Base-by-base conservation (phyloP, 805 yeast genomes). In the Nakazawaea wickerhamii region DNA sequence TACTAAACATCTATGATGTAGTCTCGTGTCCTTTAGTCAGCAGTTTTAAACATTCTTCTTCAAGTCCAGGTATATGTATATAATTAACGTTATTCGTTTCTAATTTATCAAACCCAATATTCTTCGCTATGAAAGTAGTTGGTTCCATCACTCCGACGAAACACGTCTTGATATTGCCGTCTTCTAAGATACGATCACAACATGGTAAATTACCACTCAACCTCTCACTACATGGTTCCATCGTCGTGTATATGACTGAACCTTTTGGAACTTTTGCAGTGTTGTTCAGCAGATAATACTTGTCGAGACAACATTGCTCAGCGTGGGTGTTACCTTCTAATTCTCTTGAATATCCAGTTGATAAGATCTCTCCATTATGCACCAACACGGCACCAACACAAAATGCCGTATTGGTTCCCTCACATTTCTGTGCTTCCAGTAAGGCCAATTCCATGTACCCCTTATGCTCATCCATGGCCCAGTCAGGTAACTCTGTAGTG, bases 321-420 rank as follows among this genome's bases (percentile, higher is more conserved):
- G 99, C 99, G 59, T 91, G 99, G 0, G 99, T 91, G 60, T 91
- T 93, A 0, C 98, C 99, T 15, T 83, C 85, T 2, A 90, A 65
- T 60, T 93, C 99, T 42, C 98, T 71, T 0, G 98, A 87, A 55
- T 77, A 88, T 0, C 99, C 99, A 0, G 86, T 79, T 6, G 84
- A 71, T n/a, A 93, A 57, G 0, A 91, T 67, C 40, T 73, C 55
- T 30, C 84, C 83, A 30, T 81, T 81, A 43, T 72, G 63, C 0
- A 79, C 91, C 4, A 93, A 65, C 0, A 88, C 80, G 0, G 96
- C 95, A 5, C 99, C 99, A n/a, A 93, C 98, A 49, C 90, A 79
- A 58, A 84, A 91, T 18, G 95, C 96, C 0, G 95, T 84, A 26
- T 75, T 76, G 0, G 95, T 84, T 19, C 83, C 84, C 3, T 77